Evolutionary conservation across 176 grass and related monocot species (phyloP), one percentile per base, ranked within the genome.

Genomic region (Thinopyrum elongatum): DNA sequence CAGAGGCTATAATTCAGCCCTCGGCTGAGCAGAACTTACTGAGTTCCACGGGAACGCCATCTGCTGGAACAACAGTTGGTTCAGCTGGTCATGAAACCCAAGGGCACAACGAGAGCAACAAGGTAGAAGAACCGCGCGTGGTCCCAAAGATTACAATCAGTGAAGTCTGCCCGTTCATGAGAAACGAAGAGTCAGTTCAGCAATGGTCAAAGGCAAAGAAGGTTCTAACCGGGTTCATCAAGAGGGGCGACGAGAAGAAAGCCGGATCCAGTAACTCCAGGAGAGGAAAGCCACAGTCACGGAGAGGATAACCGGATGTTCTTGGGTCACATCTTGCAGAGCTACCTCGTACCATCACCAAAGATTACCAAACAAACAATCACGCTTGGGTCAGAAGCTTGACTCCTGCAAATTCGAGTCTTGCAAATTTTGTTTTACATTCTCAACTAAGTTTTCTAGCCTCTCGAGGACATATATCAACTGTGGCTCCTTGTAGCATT

Each of bases 111-210:
- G 35, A 85, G 34, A 78, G 38, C 26, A 82, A 61, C 58, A 74
- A 89, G 53, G 51, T 63, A 23, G 77, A 84, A 78, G 71, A 87
- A 63, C 72, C 30, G 38, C 88, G 87, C 73, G 80, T 87, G 69
- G 80, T 91, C 68, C 90, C 92, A 30, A 99, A 96, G 81, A 84
- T 99, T 49, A 94, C 57, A 57, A 81, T 99, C 1, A 86, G 92
- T 19, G 92, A 99, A 87, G 97, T 99, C 31, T 99, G 92, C 74
- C 90, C 94, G 51, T 99, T 93, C 83, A 99, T 99, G 94, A 94
- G 92, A 88, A 96, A 77, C 69, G 51, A 76, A 3, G 86, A 96
- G 53, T 99, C 97, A 5, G 77, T 94, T 64, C 92, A 96, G 79
- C 86, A 91, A 58, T 96, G 92, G 92, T 91, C 87, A 21, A 96